phyloP scores from a whole-genome alignment of 352 stramenopile genomes.

The Pythium brachiatum region DNA sequence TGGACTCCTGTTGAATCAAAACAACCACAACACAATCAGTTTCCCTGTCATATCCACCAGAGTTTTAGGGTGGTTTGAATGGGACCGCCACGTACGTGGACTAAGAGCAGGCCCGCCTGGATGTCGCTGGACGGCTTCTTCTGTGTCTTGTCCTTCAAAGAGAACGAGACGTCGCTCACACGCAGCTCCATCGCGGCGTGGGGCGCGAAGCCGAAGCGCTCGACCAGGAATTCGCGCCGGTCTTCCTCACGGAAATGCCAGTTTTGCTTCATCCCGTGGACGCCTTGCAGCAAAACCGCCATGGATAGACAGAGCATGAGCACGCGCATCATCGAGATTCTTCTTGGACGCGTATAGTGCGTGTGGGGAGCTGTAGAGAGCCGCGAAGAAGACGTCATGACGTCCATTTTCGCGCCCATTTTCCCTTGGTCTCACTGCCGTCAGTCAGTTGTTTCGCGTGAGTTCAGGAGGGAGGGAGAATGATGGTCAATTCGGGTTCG shows the following conservation, averaged over 20 bases:
- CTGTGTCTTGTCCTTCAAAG: constrained; percentile 9
- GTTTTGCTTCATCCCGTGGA: constrained; percentile 66
- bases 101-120: constrained; percentile 52
- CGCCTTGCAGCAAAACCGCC: constrained; percentile 9
- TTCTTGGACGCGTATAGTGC: background rate
- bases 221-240: constrained; percentile 81
- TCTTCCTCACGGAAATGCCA: constrained; percentile 71
- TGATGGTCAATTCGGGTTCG: background rate
- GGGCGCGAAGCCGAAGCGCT: constrained; percentile 86
- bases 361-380: background rate
- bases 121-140: constrained; percentile 19
- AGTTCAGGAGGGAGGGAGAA: background rate
- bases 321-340: background rate
- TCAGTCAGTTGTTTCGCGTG: background rate
- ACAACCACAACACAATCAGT: background rate
- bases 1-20: constrained; percentile 33
- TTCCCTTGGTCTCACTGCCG: background rate
- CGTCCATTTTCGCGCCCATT: background rate
- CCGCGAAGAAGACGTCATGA: background rate
- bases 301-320: constrained; percentile 13
- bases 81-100: constrained; percentile 43
- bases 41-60: background rate
- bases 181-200: constrained; percentile 65
- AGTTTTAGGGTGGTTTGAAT: background rate
- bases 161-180: constrained; percentile 51